Conservation (phyloP, 176 grass and related monocot genomes). For the Aegilops longissima region DNA sequence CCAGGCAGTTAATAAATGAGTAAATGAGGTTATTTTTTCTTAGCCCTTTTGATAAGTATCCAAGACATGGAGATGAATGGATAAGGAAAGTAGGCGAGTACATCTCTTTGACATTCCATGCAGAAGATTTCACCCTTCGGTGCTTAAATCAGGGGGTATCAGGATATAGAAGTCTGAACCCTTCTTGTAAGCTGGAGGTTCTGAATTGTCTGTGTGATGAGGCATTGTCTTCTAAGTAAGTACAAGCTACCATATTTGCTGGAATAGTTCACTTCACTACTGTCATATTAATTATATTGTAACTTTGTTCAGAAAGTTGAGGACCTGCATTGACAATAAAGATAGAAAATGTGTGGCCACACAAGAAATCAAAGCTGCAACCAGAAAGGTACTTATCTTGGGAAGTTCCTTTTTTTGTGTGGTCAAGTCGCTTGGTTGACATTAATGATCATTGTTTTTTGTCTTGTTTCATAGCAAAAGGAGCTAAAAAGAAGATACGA, state of each 20-base stretch:
- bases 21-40: conserved; percentile 24
- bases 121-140: conserved; percentile 36
- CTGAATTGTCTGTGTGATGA: conserved; percentile 83
- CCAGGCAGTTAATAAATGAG: conserved; percentile 4
- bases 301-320: conserved; percentile 37
- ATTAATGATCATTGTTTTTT: conserved; percentile 14
- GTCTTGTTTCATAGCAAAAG: conserved; percentile 48
- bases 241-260: conserved; percentile 28
- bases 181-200: conserved; percentile 57
- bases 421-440: background rate
- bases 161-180: conserved; percentile 60
- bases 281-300: conserved; percentile 25
- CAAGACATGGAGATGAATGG: conserved; percentile 58
- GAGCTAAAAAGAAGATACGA: conserved; percentile 62
- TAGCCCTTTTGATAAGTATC: conserved; percentile 45
- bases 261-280: background rate
- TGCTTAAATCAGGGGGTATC: conserved; percentile 45
- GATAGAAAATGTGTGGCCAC: conserved; percentile 31
- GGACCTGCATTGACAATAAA: conserved; percentile 35
- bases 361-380: conserved; percentile 50
- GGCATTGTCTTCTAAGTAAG: conserved; percentile 67
- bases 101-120: conserved; percentile 25
- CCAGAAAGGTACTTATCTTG: conserved; percentile 54
- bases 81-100: conserved; percentile 42
- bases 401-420: background rate